These are phyloP conservation scores for Rhodamnia argentea DNA, from an alignment of 345 rosid genomes.

Conservation along the genomic window DNA sequence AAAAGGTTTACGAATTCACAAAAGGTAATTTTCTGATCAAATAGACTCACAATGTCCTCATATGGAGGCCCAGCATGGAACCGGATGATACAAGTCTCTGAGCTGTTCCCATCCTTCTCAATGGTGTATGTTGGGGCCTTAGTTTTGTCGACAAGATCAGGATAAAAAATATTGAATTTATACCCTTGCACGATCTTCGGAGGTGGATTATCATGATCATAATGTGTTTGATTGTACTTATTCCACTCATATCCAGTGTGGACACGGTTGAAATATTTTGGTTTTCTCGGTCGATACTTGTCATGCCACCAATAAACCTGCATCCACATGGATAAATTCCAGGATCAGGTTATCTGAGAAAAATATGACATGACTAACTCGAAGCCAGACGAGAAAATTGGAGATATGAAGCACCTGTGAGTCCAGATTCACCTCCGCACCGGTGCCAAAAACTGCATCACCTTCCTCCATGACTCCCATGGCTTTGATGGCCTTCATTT, in stretches of 20 bases:
- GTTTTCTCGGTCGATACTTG: slow-evolving; percentile 91
- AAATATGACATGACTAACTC: too few species aligned
- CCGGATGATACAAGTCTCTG: slow-evolving; percentile 80
- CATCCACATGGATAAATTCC: background rate
- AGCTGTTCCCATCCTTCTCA: slow-evolving; percentile 69
- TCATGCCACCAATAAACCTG: slow-evolving; percentile 99
- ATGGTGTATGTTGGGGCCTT: slow-evolving; percentile 75
- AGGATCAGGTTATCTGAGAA: background rate
- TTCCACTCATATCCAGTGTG: slow-evolving; percentile 99
- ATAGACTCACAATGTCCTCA: slow-evolving; percentile 70
- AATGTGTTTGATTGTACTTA: slow-evolving; percentile 89
- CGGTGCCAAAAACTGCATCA: slow-evolving; percentile 85
- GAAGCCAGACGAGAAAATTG: background rate
- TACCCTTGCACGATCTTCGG: slow-evolving; percentile 93
- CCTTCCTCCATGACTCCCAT: slow-evolving; percentile 99
- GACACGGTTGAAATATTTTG: slow-evolving; percentile 90
- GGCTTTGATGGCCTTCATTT: slow-evolving; percentile 80
- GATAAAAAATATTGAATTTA: slow-evolving; percentile 92
- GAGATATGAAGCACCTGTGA: slow-evolving; percentile 45
- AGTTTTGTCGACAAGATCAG: slow-evolving; percentile 79
- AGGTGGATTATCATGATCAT: slow-evolving; percentile 95
- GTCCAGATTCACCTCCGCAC: slow-evolving; percentile 88
- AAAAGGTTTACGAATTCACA: background rate
- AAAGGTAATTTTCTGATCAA: background rate
- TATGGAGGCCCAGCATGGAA: slow-evolving; percentile 97